Evolutionary conservation across 129 eudicot species (phyloP).

Genomic region (Erigeron canadensis): DNA sequence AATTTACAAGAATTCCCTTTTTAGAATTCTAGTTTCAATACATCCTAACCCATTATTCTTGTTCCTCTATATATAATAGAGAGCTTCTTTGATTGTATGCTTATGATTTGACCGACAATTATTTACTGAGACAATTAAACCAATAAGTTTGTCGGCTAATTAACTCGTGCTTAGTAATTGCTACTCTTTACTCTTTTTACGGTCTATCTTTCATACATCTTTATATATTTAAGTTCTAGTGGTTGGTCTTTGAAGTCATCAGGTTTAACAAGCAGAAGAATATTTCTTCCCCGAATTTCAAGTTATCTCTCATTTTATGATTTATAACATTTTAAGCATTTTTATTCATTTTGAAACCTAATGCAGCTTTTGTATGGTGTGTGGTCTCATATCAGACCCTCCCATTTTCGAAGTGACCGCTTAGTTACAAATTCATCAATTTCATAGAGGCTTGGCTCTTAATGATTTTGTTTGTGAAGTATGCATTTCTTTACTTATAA

Average conservation of each 20-base stretch:
- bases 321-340: conserved; percentile 8
- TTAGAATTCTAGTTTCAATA: conserved; percentile 5
- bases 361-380: conserved; percentile 16
- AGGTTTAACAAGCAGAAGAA: conserved; percentile 23
- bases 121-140: conserved; percentile 9
- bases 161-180: conserved; percentile 26
- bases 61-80: background rate
- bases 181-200: conserved; percentile 19
- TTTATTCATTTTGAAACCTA: conserved; percentile 5
- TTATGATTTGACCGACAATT: conserved; percentile 13
- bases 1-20: conserved; percentile 16
- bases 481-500: background rate
- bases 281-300: conserved; percentile 25
- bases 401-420: background rate
- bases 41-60: background rate
- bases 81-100: conserved; percentile 12
- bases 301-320: conserved; percentile 18
- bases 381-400: background rate
- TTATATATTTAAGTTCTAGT: background rate
- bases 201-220: background rate
- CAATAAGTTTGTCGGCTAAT: conserved; percentile 45
- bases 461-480: conserved; percentile 5
- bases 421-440: conserved; percentile 8
- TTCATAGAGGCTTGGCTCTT: background rate
- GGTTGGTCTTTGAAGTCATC: conserved; percentile 16